These are phyloP conservation scores for Colletotrichum camelliae DNA, from an alignment of 2,329 filamentous ascomycete genomes.

Conservation along the genomic window DNA sequence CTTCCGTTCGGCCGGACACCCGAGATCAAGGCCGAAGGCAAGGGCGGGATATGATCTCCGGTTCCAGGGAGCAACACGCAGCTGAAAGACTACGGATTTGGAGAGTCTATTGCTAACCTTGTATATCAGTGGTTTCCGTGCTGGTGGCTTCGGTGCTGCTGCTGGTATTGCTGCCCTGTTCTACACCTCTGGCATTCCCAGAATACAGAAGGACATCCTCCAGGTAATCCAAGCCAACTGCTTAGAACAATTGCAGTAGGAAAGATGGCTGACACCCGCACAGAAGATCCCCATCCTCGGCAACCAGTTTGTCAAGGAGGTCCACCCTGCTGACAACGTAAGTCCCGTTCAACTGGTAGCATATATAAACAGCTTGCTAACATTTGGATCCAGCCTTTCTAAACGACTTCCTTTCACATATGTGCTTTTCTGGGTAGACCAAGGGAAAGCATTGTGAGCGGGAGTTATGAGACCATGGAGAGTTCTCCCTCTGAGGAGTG, in stretches of 20 bases:
- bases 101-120: background rate
- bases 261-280: constrained; percentile 16
- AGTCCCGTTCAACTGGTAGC: constrained; percentile 32
- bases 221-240: constrained; percentile 43
- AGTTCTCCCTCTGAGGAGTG: constrained; percentile 1
- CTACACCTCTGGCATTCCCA: constrained; percentile 67
- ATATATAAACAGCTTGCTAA: background rate
- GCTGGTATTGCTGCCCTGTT: constrained; percentile 64
- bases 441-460: background rate
- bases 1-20: background rate
- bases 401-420: constrained; percentile 25
- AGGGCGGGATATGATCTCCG: background rate
- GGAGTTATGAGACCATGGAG: background rate
- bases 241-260: constrained; percentile 13
- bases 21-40: background rate
- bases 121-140: constrained; percentile 51
- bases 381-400: constrained; percentile 40
- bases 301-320: constrained; percentile 55
- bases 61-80: background rate
- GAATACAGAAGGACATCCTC: constrained; percentile 64
- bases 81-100: background rate
- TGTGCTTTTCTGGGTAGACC: background rate
- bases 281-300: constrained; percentile 63
- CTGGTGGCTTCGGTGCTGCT: constrained; percentile 62
- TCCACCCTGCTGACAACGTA: constrained; percentile 68